These are phyloP conservation scores for Podaxis sp. DNA, from an alignment of 768 basidiomycete genomes.

Conservation along the genomic window DNA sequence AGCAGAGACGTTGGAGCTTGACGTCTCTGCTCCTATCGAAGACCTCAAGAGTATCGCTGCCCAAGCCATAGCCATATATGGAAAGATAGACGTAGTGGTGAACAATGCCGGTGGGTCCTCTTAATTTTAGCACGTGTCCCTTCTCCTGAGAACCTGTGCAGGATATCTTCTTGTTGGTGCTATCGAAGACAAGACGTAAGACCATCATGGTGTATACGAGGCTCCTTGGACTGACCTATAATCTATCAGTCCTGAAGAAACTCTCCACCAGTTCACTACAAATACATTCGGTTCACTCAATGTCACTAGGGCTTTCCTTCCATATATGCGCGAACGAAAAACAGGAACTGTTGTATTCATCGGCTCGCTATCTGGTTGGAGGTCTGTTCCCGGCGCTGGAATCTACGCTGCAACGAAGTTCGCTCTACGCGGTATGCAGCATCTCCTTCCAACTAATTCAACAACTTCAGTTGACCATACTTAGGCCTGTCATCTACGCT, in stretches of 20 bases:
- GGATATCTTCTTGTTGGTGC: constrained; percentile 36
- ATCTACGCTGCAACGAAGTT: constrained; percentile 42
- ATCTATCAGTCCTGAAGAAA: constrained; percentile 37
- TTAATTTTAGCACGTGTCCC: neutral
- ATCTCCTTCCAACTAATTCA: neutral
- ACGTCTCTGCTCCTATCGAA: constrained; percentile 34
- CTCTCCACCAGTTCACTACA: constrained; percentile 36
- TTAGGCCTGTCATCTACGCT: constrained; percentile 32
- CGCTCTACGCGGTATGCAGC: constrained; percentile 29
- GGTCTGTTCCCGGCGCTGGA: constrained; percentile 31
- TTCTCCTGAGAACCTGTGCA: constrained; percentile 7
- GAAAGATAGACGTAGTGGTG: constrained; percentile 44
- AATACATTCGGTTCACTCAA: constrained; percentile 47
- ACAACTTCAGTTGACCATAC: too few relatives aligned
- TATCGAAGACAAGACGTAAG: constrained; percentile 33
- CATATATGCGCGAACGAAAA: constrained; percentile 44
- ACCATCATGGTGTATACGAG: neutral
- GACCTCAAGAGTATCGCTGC: constrained; percentile 33
- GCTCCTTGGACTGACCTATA: too few relatives aligned
- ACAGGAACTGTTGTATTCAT: constrained; percentile 44
- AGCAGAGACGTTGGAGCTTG: constrained; percentile 39
- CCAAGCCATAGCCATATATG: constrained; percentile 37
- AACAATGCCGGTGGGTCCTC: constrained; percentile 40
- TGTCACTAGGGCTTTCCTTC: constrained; percentile 45
- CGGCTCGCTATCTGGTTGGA: constrained; percentile 44